phyloP scores from a whole-genome alignment of 2,329 filamentous ascomycete genomes.

The Ophiocordyceps polyrhachis-furcata region DNA sequence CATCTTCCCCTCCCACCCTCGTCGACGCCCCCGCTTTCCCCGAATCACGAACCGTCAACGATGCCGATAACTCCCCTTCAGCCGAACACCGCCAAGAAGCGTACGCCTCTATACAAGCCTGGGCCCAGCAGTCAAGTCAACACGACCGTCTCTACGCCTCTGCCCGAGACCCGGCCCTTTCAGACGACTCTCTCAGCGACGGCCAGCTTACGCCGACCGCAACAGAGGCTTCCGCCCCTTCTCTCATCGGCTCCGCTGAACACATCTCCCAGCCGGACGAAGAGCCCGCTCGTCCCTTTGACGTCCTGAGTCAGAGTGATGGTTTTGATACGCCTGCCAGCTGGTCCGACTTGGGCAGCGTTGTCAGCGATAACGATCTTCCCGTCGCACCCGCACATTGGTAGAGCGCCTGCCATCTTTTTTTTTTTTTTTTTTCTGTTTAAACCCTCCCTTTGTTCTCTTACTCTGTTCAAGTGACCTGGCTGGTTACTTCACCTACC shows the following conservation, averaged over 20 bases:
- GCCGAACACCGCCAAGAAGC: slow-evolving; percentile 27
- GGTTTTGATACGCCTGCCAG: slow-evolving; percentile 40
- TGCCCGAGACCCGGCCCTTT: slow-evolving; percentile 34
- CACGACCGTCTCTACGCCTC: slow-evolving; percentile 39
- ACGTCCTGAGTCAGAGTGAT: slow-evolving; percentile 40
- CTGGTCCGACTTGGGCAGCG: slow-evolving; percentile 48
- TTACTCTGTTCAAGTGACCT: neutral
- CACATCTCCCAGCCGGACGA: slow-evolving; percentile 22
- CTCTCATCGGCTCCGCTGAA: slow-evolving; percentile 31
- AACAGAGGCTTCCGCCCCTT: slow-evolving; percentile 20
- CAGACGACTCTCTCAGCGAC: slow-evolving; percentile 28
- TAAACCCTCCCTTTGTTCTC: neutral
- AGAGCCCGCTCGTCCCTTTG: slow-evolving; percentile 23
- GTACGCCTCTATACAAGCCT: slow-evolving; percentile 44
- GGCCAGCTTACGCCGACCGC: slow-evolving; percentile 41
- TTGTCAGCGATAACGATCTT: slow-evolving; percentile 36
- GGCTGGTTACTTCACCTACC: neutral
- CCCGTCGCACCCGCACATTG: slow-evolving; percentile 12
- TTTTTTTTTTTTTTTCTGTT: neutral
- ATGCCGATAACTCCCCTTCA: slow-evolving; percentile 30
- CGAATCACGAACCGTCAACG: neutral
- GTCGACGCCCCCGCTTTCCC: slow-evolving; percentile 10
- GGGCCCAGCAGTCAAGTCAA: slow-evolving; percentile 35
- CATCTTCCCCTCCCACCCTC: slow-evolving; percentile 11
- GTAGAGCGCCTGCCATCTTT: slow-evolving; percentile 2